A percentile compares a stretch with the other conserved stretches of the same genome.
Evolutionary conservation across 768 basidiomycete species (phyloP).

Genomic region (Rhizopogon sp.): DNA sequence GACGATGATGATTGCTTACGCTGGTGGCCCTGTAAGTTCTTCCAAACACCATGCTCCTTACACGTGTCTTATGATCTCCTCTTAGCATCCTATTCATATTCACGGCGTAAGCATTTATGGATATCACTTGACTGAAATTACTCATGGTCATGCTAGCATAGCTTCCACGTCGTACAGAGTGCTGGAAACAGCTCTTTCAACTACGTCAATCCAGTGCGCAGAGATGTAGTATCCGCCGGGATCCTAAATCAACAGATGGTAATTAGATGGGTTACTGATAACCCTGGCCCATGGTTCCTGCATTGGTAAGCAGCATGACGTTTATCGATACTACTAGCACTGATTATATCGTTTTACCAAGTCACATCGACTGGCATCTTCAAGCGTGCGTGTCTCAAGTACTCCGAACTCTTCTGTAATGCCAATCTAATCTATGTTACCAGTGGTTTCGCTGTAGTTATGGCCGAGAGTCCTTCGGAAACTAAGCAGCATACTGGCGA

Average conservation of each 20-base stretch:
- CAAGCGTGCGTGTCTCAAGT: conserved; percentile 8
- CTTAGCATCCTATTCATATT: conserved; percentile 23
- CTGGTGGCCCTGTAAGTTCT: neutral
- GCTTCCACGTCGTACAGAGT: conserved; percentile 9
- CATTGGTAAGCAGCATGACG: conserved; percentile 10
- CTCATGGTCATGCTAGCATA: neutral
- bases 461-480: neutral
- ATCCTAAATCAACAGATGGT: conserved; percentile 33
- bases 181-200: conserved; percentile 6
- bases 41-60: neutral
- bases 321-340: neutral
- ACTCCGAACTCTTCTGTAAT: conserved; percentile 8
- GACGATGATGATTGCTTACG: neutral
- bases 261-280: conserved; percentile 58
- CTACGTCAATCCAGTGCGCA: conserved; percentile 16
- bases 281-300: conserved; percentile 50
- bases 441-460: conserved; percentile 3
- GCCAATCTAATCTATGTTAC: neutral
- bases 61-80: neutral
- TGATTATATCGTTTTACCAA: neutral
- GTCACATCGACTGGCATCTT: conserved; percentile 24
- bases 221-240: conserved; percentile 35
- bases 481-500: neutral
- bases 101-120: conserved; percentile 21
- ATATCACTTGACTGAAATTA: neutral